Evolutionary conservation across 106 monocot species (phyloP).

Genomic region (Iris macrosiphon): DNA sequence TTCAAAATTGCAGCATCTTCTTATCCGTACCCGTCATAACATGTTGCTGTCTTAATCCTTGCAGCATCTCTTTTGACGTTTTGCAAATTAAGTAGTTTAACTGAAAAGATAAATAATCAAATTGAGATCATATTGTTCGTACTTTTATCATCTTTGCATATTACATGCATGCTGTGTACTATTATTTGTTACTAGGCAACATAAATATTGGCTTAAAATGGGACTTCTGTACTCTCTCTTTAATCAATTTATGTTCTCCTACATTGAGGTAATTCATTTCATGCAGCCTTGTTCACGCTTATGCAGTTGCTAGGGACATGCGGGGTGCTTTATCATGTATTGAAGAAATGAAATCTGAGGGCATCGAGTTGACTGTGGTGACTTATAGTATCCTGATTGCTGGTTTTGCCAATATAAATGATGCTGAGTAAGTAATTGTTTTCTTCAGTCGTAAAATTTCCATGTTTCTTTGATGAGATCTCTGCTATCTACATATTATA

Average conservation of each 20-base stretch:
- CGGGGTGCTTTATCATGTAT: constrained; percentile 83
- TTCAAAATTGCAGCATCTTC: too few species aligned
- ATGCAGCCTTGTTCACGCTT: constrained; percentile 99
- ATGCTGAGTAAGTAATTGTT: constrained; percentile 61
- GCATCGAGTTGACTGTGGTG: constrained; percentile 75
- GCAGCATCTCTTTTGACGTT: too few species aligned
- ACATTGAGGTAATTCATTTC: constrained; percentile 56
- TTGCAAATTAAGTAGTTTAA: too few species aligned
- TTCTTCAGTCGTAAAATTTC: neutral
- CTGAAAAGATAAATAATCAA: too few species aligned
- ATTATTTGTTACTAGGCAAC: neutral
- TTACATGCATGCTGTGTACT: neutral
- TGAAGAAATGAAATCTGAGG: constrained; percentile 91
- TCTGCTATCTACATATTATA: neutral
- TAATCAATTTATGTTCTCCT: constrained; percentile 1
- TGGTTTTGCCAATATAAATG: constrained; percentile 71
- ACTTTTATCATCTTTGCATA: neutral
- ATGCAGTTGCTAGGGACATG: constrained; percentile 99
- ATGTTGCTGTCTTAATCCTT: too few species aligned
- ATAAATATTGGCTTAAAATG: neutral
- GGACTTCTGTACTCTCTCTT: neutral
- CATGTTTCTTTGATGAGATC: neutral
- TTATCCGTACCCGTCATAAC: too few species aligned
- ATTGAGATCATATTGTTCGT: too few species aligned
- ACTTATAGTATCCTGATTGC: constrained; percentile 88